These are phyloP conservation scores for Alternaria triticina DNA, from an alignment of 2,329 filamentous ascomycete genomes.

Conservation along the genomic window DNA sequence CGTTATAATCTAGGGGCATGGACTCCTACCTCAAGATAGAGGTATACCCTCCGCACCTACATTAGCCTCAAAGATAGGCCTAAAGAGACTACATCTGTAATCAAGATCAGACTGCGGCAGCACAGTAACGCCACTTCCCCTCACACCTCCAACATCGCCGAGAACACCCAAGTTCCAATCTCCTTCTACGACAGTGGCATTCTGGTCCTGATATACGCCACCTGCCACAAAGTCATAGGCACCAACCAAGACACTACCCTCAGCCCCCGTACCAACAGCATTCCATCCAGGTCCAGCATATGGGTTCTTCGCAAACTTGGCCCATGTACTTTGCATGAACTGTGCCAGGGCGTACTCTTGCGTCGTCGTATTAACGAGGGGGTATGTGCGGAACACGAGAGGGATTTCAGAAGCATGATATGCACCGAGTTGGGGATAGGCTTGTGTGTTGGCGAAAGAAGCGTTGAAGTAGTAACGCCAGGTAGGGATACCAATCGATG, in stretches of 20 bases:
- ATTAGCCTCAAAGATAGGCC: conserved; percentile 20
- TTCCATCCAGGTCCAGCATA: conserved; percentile 34
- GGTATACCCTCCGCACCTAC: conserved; percentile 21
- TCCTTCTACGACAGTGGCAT: conserved; percentile 8
- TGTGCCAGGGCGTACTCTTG: conserved; percentile 25
- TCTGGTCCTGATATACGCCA: conserved; percentile 8
- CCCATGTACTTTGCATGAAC: conserved; percentile 34
- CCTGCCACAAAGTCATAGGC: conserved; percentile 14
- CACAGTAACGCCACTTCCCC: conserved; percentile 23
- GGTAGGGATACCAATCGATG: conserved; percentile 26
- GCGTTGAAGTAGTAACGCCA: conserved; percentile 43
- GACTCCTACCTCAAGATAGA: background rate
- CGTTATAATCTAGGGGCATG: background rate
- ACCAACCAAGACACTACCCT: conserved; percentile 17
- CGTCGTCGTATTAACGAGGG: conserved; percentile 19
- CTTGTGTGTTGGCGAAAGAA: conserved; percentile 31
- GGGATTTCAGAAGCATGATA: conserved; percentile 35
- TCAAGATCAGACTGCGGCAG: conserved; percentile 22
- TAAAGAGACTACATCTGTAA: conserved; percentile 20
- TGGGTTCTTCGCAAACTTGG: conserved; percentile 37
- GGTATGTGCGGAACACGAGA: conserved; percentile 32
- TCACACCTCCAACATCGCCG: conserved; percentile 24
- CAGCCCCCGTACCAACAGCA: conserved; percentile 21
- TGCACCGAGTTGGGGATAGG: conserved; percentile 16
- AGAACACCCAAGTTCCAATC: conserved; percentile 26